Conservation (phyloP, 2,329 filamentous ascomycete genomes). For the Penicillium hesseltinei region DNA sequence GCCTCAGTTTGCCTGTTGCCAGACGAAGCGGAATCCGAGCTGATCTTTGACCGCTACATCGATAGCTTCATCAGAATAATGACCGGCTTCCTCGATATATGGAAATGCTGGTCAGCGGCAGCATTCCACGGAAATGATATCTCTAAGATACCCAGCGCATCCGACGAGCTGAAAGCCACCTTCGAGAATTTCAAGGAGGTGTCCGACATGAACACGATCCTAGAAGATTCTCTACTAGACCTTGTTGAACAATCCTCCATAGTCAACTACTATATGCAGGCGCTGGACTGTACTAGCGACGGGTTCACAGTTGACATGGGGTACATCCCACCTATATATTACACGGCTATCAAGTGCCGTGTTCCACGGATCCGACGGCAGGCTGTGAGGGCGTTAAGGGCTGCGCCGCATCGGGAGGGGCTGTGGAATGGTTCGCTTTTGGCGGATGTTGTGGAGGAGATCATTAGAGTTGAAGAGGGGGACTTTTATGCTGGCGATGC, state of each 20-base stretch:
- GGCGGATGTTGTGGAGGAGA: slow-evolving; percentile 14
- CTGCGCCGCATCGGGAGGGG: slow-evolving; percentile 18
- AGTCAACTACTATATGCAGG: neutral
- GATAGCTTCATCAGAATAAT: slow-evolving; percentile 21
- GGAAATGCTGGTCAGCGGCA: slow-evolving; percentile 6
- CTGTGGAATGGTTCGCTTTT: slow-evolving; percentile 20
- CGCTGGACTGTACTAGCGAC: neutral
- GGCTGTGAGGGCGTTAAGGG: slow-evolving; percentile 17
- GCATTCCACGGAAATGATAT: slow-evolving; percentile 2
- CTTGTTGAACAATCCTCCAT: neutral
- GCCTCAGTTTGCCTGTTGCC: slow-evolving; percentile 20
- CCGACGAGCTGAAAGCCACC: neutral
- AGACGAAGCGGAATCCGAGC: slow-evolving; percentile 24
- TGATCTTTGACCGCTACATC: slow-evolving; percentile 25
- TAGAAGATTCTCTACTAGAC: slow-evolving; percentile 1
- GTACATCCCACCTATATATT: slow-evolving; percentile 34
- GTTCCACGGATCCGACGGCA: slow-evolving; percentile 29
- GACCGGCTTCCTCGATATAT: slow-evolving; percentile 10
- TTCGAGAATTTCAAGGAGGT: neutral
- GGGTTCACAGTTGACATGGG: slow-evolving; percentile 32
- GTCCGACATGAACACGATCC: neutral
- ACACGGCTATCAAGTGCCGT: slow-evolving; percentile 34
- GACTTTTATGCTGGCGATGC: neutral
- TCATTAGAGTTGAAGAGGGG: slow-evolving; percentile 14
- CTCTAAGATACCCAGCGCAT: neutral